phyloP scores from a whole-genome alignment of 2,329 filamentous ascomycete genomes.

The Sclerotiophoma versabilis region DNA sequence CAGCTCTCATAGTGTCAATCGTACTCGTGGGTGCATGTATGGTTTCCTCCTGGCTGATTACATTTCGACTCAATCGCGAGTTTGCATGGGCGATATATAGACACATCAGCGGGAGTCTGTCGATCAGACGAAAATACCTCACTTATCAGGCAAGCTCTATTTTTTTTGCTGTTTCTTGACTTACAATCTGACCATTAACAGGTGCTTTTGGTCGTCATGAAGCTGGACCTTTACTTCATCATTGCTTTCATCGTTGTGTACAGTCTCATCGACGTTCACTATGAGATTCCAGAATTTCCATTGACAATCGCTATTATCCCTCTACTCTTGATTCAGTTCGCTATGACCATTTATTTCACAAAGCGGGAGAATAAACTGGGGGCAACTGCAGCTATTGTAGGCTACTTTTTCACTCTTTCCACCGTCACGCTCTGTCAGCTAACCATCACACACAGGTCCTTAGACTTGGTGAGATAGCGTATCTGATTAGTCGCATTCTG shows the following conservation, averaged over 20 bases:
- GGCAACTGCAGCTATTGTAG: slow-evolving; percentile 24
- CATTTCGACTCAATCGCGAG: slow-evolving; percentile 19
- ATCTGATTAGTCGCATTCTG: slow-evolving; percentile 29
- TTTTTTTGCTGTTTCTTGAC: too few species aligned
- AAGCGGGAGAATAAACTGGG: slow-evolving; percentile 22
- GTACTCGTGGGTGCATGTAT: slow-evolving; percentile 9
- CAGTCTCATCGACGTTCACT: slow-evolving; percentile 31
- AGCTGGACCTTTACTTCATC: slow-evolving; percentile 29
- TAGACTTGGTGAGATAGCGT: slow-evolving; percentile 26
- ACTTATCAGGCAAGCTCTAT: slow-evolving; percentile 18
- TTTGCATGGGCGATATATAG: slow-evolving; percentile 28
- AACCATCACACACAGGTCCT: slow-evolving; percentile 14
- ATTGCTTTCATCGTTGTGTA: slow-evolving; percentile 32
- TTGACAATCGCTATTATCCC: slow-evolving; percentile 36
- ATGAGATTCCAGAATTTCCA: slow-evolving; percentile 28
- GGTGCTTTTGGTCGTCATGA: slow-evolving; percentile 29
- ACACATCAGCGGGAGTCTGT: slow-evolving; percentile 19
- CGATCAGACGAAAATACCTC: slow-evolving; percentile 18
- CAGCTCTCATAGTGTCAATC: slow-evolving; percentile 7
- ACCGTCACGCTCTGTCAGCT: not conserved
- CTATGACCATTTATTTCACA: slow-evolving; percentile 19
- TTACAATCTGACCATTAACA: not conserved
- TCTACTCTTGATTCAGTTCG: slow-evolving; percentile 19
- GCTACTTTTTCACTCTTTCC: not conserved
- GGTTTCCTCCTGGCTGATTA: slow-evolving; percentile 11